These are phyloP conservation scores for Colletotrichum plurivorum DNA, from an alignment of 2,329 filamentous ascomycete species.

Conservation along the genomic window DNA sequence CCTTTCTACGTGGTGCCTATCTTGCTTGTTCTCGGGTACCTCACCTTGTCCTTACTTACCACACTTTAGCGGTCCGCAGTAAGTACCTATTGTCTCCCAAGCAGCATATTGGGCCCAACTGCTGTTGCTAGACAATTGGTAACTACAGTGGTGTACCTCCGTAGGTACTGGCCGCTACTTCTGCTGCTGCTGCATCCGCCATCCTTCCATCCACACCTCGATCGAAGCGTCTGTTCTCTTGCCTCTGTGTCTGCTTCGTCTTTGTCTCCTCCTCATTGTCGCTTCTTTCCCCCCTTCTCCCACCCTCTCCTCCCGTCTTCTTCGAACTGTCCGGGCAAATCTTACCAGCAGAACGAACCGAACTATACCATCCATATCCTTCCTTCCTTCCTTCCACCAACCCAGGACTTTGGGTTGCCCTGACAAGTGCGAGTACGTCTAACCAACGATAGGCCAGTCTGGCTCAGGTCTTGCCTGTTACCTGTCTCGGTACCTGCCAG, in stretches of 20 bases:
- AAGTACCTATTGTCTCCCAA: neutral
- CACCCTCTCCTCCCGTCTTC: constrained; percentile 1
- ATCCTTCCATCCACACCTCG: constrained; percentile 13
- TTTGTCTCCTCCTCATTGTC: constrained; percentile 14
- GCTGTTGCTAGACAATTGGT: neutral
- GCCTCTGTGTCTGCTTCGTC: constrained; percentile 16
- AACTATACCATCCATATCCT: neutral
- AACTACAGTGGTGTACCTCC: neutral
- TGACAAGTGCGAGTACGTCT: neutral
- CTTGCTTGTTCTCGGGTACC: too few relatives aligned
- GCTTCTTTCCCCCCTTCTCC: neutral
- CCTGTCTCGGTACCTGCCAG: neutral
- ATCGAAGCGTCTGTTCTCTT: constrained; percentile 26
- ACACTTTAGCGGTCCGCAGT: too few relatives aligned
- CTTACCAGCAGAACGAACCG: neutral
- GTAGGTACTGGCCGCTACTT: neutral
- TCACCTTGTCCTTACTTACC: too few relatives aligned
- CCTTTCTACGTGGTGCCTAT: too few relatives aligned
- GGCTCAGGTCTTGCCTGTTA: neutral
- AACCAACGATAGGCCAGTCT: neutral
- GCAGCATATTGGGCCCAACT: too few relatives aligned
- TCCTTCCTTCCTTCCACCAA: neutral
- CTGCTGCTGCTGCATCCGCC: constrained; percentile 3
- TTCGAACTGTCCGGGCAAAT: neutral
- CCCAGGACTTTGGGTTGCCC: neutral